Evolutionary conservation across 2,329 filamentous ascomycete genomes (phyloP).

Genomic region (Venturia nashicola): DNA sequence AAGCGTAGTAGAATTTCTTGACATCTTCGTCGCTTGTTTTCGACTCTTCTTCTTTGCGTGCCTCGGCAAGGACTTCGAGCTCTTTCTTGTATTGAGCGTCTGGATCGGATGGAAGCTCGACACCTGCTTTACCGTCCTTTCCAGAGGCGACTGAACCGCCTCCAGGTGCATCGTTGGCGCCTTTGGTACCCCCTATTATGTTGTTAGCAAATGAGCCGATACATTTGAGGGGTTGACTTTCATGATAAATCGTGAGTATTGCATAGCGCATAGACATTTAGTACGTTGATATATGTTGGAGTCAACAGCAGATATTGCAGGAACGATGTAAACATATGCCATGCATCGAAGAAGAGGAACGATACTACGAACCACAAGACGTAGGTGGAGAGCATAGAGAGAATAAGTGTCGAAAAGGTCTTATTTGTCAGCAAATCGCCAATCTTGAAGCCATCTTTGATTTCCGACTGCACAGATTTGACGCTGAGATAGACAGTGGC

Average conservation of each 20-base stretch:
- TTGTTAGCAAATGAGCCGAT: too few species aligned
- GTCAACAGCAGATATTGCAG: constrained; percentile 90
- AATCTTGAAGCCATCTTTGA: constrained; percentile 55
- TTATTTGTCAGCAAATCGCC: constrained; percentile 69
- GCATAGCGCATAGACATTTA: constrained; percentile 98
- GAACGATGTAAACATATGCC: constrained; percentile 94
- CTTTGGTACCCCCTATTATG: constrained; percentile 91
- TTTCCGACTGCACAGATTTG: constrained; percentile 63
- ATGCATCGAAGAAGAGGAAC: constrained; percentile 91
- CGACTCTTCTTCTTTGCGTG: constrained; percentile 61
- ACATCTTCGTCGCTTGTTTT: constrained; percentile 53
- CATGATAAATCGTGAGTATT: constrained; percentile 71
- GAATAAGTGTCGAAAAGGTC: constrained; percentile 85
- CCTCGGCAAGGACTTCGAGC: constrained; percentile 57
- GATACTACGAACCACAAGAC: constrained; percentile 86
- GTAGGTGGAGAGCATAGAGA: constrained; percentile 86
- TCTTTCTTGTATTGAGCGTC: constrained; percentile 92
- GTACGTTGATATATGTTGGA: constrained; percentile 93
- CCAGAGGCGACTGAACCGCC: constrained; percentile 81
- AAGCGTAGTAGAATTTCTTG: constrained; percentile 97
- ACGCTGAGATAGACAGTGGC: constrained; percentile 92
- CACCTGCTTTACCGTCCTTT: constrained; percentile 88
- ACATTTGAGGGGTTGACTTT: too few species aligned
- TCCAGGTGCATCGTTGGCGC: constrained; percentile 89
- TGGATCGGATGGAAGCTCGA: constrained; percentile 73